Percentiles rank a stretch among this genome's conserved stretches.
Evolutionary conservation across 257 asterid species (phyloP).

Genomic region (Pogostemon cablin): DNA sequence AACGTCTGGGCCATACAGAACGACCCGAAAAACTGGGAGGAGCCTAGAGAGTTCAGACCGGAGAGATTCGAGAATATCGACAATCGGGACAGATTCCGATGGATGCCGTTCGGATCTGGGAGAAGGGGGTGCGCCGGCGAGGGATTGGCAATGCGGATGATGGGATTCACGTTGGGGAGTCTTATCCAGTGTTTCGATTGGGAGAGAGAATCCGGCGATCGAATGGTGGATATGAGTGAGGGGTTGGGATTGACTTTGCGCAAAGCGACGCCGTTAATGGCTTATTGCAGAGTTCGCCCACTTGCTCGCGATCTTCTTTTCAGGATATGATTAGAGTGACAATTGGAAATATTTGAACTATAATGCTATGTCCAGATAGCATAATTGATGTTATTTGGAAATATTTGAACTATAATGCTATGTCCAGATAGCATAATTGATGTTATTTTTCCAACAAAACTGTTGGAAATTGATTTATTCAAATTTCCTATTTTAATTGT

Average conservation of each 20-base stretch:
- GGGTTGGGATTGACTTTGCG: constrained; percentile 32
- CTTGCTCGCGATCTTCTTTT: not conserved
- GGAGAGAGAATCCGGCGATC: constrained; percentile 25
- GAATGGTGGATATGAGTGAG: constrained; percentile 30
- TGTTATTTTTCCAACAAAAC: too few species aligned
- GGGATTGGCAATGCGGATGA: constrained; percentile 29
- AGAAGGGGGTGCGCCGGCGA: constrained; percentile 46
- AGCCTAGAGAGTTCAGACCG: constrained; percentile 36
- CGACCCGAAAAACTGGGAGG: constrained; percentile 34
- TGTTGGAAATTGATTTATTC: too few species aligned
- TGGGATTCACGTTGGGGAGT: constrained; percentile 27
- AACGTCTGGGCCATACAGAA: constrained; percentile 47
- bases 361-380: too few species aligned
- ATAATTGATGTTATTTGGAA: too few species aligned
- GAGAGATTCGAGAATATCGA: constrained; percentile 34
- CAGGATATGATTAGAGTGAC: not conserved
- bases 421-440: too few species aligned
- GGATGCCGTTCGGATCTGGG: constrained; percentile 44
- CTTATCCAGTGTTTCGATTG: constrained; percentile 49
- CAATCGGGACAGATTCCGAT: constrained; percentile 17
- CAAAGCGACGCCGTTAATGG: constrained; percentile 37
- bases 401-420: too few species aligned
- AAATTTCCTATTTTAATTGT: too few species aligned
- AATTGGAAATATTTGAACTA: too few species aligned
- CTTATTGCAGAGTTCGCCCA: constrained; percentile 30